phyloP scores from a whole-genome alignment of 1,284 basidiomycete genomes.

The Melampsora larici-populina region DNA sequence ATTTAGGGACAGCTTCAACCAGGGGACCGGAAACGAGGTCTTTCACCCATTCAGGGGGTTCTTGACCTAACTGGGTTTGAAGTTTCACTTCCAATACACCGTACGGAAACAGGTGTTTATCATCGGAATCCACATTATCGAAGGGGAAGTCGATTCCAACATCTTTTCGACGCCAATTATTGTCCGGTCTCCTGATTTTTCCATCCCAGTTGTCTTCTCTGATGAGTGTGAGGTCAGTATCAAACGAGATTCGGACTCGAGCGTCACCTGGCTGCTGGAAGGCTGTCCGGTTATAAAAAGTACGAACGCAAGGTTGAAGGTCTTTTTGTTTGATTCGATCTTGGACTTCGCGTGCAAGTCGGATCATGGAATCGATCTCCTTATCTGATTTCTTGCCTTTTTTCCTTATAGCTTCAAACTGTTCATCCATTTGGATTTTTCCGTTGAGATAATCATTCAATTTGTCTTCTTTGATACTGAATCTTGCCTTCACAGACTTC shows the following conservation, averaged over 20 bases:
- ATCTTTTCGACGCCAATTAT: slow-evolving; percentile 90
- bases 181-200: slow-evolving; percentile 65
- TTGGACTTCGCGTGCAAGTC: slow-evolving; percentile 93
- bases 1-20: slow-evolving; percentile 75
- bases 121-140: slow-evolving; percentile 68
- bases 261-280: slow-evolving; percentile 99
- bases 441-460: slow-evolving; percentile 88
- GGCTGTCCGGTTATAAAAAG: slow-evolving; percentile 98
- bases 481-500: slow-evolving; percentile 97
- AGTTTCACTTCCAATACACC: slow-evolving; percentile 94
- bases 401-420: slow-evolving; percentile 80
- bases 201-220: slow-evolving; percentile 98
- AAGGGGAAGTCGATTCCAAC: slow-evolving; percentile 81
- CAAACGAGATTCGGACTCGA: slow-evolving; percentile 93
- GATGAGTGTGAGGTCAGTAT: slow-evolving; percentile 89
- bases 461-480: slow-evolving; percentile 91
- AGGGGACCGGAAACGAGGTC: slow-evolving; percentile 91
- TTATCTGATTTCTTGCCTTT: slow-evolving; percentile 92
- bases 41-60: slow-evolving; percentile 93
- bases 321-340: slow-evolving; percentile 82
- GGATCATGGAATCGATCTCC: slow-evolving; percentile 92
- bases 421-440: slow-evolving; percentile 87
- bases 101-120: slow-evolving; percentile 89
- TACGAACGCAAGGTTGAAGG: slow-evolving; percentile 81
- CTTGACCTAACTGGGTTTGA: slow-evolving; percentile 92